Conservation (phyloP, 768 basidiomycete species). For the Macrocybe gigantea region DNA sequence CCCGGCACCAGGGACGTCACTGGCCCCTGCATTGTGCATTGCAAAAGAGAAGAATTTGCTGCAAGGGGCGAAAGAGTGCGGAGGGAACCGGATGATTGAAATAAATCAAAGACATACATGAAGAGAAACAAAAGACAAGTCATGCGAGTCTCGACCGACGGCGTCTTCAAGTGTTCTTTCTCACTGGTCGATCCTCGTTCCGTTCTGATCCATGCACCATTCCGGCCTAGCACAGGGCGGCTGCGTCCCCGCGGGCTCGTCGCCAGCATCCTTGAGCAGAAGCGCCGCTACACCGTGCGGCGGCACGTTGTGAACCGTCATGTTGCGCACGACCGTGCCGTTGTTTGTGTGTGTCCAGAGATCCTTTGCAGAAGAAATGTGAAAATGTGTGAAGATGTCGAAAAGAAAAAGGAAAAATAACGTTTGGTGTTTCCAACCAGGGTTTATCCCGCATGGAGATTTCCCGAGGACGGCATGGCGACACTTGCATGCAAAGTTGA, state of each 20-base stretch:
- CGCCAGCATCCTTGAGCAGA: slow-evolving; percentile 57
- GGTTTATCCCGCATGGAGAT: too few species aligned
- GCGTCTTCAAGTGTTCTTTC: not conserved
- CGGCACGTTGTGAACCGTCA: slow-evolving; percentile 49
- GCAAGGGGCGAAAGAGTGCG: too few species aligned
- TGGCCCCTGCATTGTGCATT: too few species aligned
- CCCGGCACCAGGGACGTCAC: too few species aligned
- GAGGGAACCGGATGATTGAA: too few species aligned
- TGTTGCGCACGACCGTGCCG: slow-evolving; percentile 21
- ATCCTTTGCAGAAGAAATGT: slow-evolving; percentile 37
- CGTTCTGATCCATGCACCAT: slow-evolving; percentile 58
- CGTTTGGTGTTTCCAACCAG: too few species aligned
- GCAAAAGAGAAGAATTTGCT: too few species aligned
- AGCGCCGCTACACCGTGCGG: slow-evolving; percentile 67
- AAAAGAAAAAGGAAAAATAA: not conserved
- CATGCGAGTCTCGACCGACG: not conserved
- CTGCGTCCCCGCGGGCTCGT: slow-evolving; percentile 53
- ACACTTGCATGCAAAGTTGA: too few species aligned
- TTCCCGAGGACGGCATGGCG: too few species aligned
- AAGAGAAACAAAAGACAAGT: not conserved
- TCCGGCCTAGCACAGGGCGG: slow-evolving; percentile 52
- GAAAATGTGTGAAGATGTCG: not conserved
- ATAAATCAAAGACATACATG: too few species aligned
- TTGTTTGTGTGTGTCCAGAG: slow-evolving; percentile 59
- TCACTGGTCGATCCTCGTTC: slow-evolving; percentile 23